Evolutionary conservation across 495 filamentous ascomycete genomes (phyloP), one percentile per base, ranked within the genome.

Genomic region (Penicillium angulare): DNA sequence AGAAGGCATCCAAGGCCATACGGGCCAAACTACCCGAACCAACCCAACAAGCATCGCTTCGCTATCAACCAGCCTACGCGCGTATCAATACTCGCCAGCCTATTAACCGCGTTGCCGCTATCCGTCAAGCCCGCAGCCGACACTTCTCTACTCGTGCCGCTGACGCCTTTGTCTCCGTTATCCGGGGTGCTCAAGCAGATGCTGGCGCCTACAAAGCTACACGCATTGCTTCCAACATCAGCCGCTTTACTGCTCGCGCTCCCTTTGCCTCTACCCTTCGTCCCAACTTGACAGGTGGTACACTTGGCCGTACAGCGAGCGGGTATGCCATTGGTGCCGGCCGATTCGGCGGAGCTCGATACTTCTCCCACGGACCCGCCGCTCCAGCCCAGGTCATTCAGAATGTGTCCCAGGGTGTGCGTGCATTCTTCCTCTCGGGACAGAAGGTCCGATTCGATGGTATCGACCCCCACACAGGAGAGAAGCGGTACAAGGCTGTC

Each of bases 201-300:
- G 79, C 79, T n/a, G 69, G 82, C 53, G 76, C 79, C n/a, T 83
- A 86, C 57, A 81, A 82, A 33, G 77, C 75, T 38, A 90, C 88
- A 18, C 74, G 75, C 38, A 81, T 86, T 41, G 83, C 80, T n/a
- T 75, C 78, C 3, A 82, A 83, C 40, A 75, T 96, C 42, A 72
- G 73, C n/a, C 76, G 80, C 22, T 71, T 86, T 34, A 83, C 89
- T 10, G 78, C 80, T n/a, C 82, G 82, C 6, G 82, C 90, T 5
- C 92, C 93, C 0, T 98, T 97, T 64, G 89, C 90, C 2, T 92
- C 85, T 1, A 87, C 92, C 20, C 84, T 97, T 5, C 87, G 93
- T 7, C 93, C 93, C 3, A 97, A 95, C 57, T 74, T 98, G 36
- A 95, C 90, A 1, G 93, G 92, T 20, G 93, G 93, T 31, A 85